phyloP scores from a whole-genome alignment of 495 filamentous ascomycete genomes.

The Podospora fimiseda region DNA sequence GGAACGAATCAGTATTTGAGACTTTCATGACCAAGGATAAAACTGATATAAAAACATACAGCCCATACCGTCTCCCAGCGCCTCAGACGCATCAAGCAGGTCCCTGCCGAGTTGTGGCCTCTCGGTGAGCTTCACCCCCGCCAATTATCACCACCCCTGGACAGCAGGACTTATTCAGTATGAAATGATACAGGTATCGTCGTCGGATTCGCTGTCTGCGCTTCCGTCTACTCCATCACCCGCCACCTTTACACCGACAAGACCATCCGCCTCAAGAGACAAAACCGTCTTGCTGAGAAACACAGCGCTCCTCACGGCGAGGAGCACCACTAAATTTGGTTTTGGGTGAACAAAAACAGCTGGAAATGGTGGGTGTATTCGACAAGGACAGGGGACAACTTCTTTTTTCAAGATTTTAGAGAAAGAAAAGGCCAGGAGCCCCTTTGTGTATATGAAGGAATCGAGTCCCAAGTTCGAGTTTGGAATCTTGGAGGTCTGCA shows the following conservation, averaged over 20 bases:
- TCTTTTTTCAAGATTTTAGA: constrained; percentile 7
- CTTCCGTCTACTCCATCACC: constrained; percentile 70
- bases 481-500: neutral
- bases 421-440: constrained; percentile 5
- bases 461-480: neutral
- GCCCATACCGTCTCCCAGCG: constrained; percentile 96
- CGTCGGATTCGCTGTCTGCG: constrained; percentile 57
- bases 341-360: neutral
- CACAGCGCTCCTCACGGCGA: constrained; percentile 12
- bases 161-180: constrained; percentile 6
- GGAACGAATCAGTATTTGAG: neutral
- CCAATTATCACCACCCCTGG: neutral
- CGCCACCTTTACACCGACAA: constrained; percentile 85
- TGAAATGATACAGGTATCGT: constrained; percentile 60
- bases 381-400: constrained; percentile 2
- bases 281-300: constrained; percentile 41
- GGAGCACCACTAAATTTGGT: constrained; percentile 28
- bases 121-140: constrained; percentile 67
- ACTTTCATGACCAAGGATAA: neutral
- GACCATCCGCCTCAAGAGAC: constrained; percentile 70
- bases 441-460: constrained; percentile 22
- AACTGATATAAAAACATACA: constrained; percentile 36
- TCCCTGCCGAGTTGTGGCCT: constrained; percentile 91
- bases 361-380: constrained; percentile 10
- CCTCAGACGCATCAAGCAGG: constrained; percentile 74